These are phyloP conservation scores for Ceratopteris richardii DNA, from an alignment of 75 land plant species.

Conservation along the genomic window DNA sequence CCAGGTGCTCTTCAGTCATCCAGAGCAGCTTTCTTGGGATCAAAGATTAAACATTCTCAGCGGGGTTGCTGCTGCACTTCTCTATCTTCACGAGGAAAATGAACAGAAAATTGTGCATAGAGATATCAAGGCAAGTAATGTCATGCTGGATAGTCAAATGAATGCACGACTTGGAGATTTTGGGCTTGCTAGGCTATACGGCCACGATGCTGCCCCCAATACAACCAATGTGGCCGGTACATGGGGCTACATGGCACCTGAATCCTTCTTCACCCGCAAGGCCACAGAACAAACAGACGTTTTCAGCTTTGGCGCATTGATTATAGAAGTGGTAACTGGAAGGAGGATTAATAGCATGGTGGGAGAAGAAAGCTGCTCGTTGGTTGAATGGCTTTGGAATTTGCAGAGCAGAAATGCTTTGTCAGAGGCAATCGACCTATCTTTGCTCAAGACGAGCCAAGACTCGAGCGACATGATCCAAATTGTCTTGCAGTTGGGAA, in stretches of 20 bases:
- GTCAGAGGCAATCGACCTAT: no score
- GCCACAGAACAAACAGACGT: slow-evolving; percentile 90
- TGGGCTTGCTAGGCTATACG: slow-evolving; percentile 72
- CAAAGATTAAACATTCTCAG: slow-evolving; percentile 13
- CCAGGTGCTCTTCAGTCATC: slow-evolving; percentile 18
- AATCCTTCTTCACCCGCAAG: slow-evolving; percentile 68
- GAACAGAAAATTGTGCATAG: slow-evolving; percentile 40
- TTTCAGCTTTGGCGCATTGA: slow-evolving; percentile 77
- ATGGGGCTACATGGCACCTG: slow-evolving; percentile 91
- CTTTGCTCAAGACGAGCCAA: no score
- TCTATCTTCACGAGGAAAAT: slow-evolving; percentile 20
- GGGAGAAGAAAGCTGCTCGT: no score
- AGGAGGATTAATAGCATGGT: no score
- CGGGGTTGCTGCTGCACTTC: slow-evolving; percentile 16
- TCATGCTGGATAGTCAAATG: slow-evolving; percentile 62
- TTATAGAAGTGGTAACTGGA: slow-evolving; percentile 54
- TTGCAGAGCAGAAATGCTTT: no score
- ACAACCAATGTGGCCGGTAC: slow-evolving; percentile 85
- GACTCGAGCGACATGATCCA: no score
- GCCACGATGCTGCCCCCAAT: slow-evolving; percentile 62
- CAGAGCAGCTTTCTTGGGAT: slow-evolving; percentile 7
- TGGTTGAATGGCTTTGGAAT: no score
- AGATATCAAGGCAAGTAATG: slow-evolving; percentile 65
- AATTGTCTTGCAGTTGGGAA: no score
- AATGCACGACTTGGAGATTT: slow-evolving; percentile 83